phyloP scores from a whole-genome alignment of 2,329 filamentous ascomycete genomes.

The Magnaporthiopsis poae region DNA sequence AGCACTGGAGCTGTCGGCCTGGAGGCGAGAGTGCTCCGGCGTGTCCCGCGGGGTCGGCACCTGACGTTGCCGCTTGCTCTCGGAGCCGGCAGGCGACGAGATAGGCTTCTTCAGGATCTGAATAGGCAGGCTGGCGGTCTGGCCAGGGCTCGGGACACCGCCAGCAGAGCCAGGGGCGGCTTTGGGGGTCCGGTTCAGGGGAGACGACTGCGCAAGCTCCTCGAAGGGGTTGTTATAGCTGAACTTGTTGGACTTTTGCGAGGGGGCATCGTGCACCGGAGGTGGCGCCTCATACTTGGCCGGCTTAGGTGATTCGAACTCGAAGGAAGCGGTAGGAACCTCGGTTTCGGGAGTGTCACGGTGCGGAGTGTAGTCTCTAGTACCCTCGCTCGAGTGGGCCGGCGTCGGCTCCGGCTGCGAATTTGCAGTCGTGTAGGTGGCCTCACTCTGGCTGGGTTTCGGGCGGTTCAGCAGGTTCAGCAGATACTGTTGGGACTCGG shows the following conservation, averaged over 20 bases:
- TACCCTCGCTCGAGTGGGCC: constrained; percentile 19
- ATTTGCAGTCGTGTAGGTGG: constrained; percentile 23
- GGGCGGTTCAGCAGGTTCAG: constrained; percentile 76
- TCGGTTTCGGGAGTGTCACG: not conserved
- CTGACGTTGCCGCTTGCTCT: constrained; percentile 29
- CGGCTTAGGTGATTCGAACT: constrained; percentile 10
- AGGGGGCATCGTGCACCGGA: constrained; percentile 12
- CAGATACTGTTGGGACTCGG: constrained; percentile 74
- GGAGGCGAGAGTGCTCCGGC: constrained; percentile 30
- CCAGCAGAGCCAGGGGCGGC: constrained; percentile 19
- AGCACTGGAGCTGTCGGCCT: constrained; percentile 21
- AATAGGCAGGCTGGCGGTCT: constrained; percentile 26
- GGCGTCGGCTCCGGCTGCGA: constrained; percentile 23
- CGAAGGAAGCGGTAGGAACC: constrained; percentile 10
- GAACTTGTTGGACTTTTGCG: constrained; percentile 21
- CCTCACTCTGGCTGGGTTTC: constrained; percentile 53
- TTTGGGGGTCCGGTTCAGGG: constrained; percentile 32
- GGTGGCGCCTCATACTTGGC: constrained; percentile 20
- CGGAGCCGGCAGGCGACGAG: constrained; percentile 30
- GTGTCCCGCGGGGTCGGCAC: constrained; percentile 35
- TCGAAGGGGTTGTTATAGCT: constrained; percentile 32
- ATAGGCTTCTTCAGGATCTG: constrained; percentile 43
- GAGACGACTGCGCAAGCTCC: constrained; percentile 29
- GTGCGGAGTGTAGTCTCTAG: not conserved
- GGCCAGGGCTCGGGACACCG: constrained; percentile 18